phyloP scores from a whole-genome alignment of 2,329 filamentous ascomycete genomes.

The Domatiomyces catenatus region DNA sequence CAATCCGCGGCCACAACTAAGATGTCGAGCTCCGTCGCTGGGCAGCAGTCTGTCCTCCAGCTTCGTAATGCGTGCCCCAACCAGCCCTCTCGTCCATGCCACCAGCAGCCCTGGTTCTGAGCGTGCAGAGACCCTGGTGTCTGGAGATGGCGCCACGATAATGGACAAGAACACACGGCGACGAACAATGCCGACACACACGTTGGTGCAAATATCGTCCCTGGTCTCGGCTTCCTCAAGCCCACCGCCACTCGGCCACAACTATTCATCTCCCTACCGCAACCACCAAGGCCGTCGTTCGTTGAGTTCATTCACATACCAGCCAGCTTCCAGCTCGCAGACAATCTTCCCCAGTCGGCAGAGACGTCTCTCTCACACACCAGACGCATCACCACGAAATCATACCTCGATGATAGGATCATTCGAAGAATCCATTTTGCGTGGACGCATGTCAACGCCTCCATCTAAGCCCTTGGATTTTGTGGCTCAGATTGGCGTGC shows the following conservation, averaged over 20 bases:
- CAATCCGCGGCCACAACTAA: background rate
- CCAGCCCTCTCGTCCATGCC: slow-evolving; percentile 80
- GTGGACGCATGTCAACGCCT: slow-evolving; percentile 90
- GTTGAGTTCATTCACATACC: slow-evolving; percentile 44
- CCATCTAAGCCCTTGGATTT: slow-evolving; percentile 89
- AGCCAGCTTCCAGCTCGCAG: slow-evolving; percentile 34
- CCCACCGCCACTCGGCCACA: background rate
- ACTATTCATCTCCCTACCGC: slow-evolving; percentile 29
- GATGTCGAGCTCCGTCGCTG: slow-evolving; percentile 41
- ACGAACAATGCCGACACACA: slow-evolving; percentile 55
- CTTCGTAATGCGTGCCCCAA: slow-evolving; percentile 75
- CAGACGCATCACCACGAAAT: slow-evolving; percentile 62
- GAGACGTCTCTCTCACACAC: slow-evolving; percentile 53
- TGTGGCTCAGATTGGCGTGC: slow-evolving; percentile 82
- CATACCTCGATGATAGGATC: slow-evolving; percentile 95
- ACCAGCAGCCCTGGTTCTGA: slow-evolving; percentile 69
- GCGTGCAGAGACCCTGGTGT: slow-evolving; percentile 28
- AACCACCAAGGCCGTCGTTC: slow-evolving; percentile 66
- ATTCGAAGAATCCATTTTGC: slow-evolving; percentile 90
- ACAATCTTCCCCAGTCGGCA: slow-evolving; percentile 38
- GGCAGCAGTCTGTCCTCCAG: slow-evolving; percentile 61
- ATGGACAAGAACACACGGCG: slow-evolving; percentile 36
- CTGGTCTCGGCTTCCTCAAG: background rate
- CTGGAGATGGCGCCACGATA: slow-evolving; percentile 29
- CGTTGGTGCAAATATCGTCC: slow-evolving; percentile 26